phyloP scores from a whole-genome alignment of 1,139 yeast genomes.

The Waltiozyma solani region DNA sequence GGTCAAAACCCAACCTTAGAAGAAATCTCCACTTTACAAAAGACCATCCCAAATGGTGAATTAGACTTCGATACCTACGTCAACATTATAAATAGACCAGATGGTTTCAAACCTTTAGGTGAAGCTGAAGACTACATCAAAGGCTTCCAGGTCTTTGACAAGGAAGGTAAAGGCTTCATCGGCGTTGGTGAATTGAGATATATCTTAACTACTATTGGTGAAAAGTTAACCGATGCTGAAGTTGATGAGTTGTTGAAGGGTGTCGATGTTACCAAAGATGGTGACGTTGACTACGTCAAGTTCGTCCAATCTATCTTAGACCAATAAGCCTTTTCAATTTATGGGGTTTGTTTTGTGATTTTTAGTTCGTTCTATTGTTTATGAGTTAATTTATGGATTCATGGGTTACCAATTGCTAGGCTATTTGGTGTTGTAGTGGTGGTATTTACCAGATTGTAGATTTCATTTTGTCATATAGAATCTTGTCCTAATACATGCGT shows the following conservation, averaged over 20 bases:
- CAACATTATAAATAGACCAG: slow-evolving; percentile 74
- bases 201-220: slow-evolving; percentile 89
- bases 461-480: too few species aligned
- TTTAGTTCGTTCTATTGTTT: too few species aligned
- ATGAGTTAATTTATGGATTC: too few species aligned
- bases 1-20: slow-evolving; percentile 97
- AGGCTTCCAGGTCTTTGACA: slow-evolving; percentile 97
- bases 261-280: slow-evolving; percentile 86
- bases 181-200: slow-evolving; percentile 96
- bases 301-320: slow-evolving; percentile 91
- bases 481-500: too few species aligned
- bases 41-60: slow-evolving; percentile 27
- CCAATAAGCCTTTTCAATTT: too few species aligned
- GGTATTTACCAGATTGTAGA: too few species aligned
- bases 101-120: slow-evolving; percentile 85
- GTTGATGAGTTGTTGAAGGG: slow-evolving; percentile 96
- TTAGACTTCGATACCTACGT: slow-evolving; percentile 70
- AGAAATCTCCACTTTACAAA: slow-evolving; percentile 70
- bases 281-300: slow-evolving; percentile 90
- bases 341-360: too few species aligned
- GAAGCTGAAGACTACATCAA: slow-evolving; percentile 93
- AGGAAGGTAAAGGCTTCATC: slow-evolving; percentile 89
- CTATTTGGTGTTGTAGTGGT: too few species aligned
- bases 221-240: slow-evolving; percentile 79
- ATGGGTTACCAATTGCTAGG: too few species aligned